phyloP scores from a whole-genome alignment of 176 grass and related monocot genomes.

The Eragrostis nindensis region DNA sequence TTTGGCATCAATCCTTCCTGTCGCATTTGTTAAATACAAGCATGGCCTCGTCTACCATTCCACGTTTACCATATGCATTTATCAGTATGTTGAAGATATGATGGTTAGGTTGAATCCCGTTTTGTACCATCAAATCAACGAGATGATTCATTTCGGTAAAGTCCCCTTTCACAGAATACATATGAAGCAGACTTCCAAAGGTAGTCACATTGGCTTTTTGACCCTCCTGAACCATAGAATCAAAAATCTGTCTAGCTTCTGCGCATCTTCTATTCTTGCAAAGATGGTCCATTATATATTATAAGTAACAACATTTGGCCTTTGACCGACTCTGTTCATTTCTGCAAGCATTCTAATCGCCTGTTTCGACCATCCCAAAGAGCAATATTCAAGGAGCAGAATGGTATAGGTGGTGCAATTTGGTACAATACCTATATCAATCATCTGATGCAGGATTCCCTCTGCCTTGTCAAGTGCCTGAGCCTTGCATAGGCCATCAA shows the following conservation, averaged over 20 bases:
- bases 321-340: conserved; percentile 11
- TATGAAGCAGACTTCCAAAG: conserved; percentile 3
- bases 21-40: conserved; percentile 13
- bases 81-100: conserved; percentile 26
- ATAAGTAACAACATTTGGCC: conserved; percentile 35
- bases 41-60: conserved; percentile 27
- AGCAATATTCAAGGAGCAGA: conserved; percentile 23
- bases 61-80: conserved; percentile 1
- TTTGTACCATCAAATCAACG: not conserved
- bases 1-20: not conserved
- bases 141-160: not conserved
- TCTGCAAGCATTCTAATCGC: conserved; percentile 12
- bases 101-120: not conserved
- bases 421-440: conserved; percentile 9
- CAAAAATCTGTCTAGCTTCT: conserved; percentile 20
- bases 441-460: conserved; percentile 17
- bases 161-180: not conserved
- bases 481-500: conserved; percentile 32
- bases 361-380: not conserved
- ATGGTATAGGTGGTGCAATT: conserved; percentile 1
- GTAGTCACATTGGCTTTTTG: conserved; percentile 1
- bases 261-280: not conserved
- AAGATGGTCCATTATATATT: not conserved
- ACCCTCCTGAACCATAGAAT: conserved; percentile 31
- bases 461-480: not conserved